Percentiles rank a stretch among this genome's conserved stretches.
phyloP scores from a whole-genome alignment of 1,284 basidiomycete species.

The Heterobasidion occidentale region DNA sequence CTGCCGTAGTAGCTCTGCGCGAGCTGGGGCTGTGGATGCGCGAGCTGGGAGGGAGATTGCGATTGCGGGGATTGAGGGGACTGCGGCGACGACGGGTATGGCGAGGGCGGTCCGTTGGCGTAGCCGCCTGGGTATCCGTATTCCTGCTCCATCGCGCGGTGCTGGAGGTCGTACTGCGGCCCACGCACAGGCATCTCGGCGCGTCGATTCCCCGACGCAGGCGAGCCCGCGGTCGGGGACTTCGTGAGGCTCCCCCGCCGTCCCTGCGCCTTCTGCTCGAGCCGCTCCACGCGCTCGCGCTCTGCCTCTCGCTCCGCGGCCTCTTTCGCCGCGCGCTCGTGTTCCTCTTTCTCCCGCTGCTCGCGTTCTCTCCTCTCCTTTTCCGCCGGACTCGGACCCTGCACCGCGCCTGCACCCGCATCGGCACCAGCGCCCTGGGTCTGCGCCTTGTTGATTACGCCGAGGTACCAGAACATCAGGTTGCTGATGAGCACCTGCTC shows the following conservation, averaged over 20 bases:
- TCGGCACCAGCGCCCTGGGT: conserved; percentile 20
- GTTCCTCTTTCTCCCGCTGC: conserved; percentile 35
- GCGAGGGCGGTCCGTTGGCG: conserved; percentile 9
- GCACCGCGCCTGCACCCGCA: conserved; percentile 21
- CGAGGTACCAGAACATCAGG: conserved; percentile 99
- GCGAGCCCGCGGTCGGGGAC: conserved; percentile 36
- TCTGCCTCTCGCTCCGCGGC: conserved; percentile 26
- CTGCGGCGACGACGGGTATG: conserved; percentile 27
- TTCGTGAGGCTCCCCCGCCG: conserved; percentile 34
- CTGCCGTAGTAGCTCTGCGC: neutral
- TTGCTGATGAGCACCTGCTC: conserved; percentile 99
- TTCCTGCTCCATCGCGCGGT: conserved; percentile 86
- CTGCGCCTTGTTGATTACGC: conserved; percentile 87
- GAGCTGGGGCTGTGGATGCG: conserved; percentile 29
- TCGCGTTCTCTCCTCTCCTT: conserved; percentile 25
- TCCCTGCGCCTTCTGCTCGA: conserved; percentile 40
- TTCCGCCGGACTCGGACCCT: conserved; percentile 23
- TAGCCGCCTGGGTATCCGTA: conserved; percentile 36
- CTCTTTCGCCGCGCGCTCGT: conserved; percentile 38
- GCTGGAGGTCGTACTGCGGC: conserved; percentile 90
- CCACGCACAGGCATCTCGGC: conserved; percentile 84
- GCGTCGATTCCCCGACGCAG: conserved; percentile 44
- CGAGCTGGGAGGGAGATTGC: conserved; percentile 6
- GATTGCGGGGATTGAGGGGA: conserved; percentile 15
- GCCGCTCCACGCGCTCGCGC: conserved; percentile 29